Base-by-base conservation (phyloP, 176 grass and related monocot species). In the Puya raimondii region DNA sequence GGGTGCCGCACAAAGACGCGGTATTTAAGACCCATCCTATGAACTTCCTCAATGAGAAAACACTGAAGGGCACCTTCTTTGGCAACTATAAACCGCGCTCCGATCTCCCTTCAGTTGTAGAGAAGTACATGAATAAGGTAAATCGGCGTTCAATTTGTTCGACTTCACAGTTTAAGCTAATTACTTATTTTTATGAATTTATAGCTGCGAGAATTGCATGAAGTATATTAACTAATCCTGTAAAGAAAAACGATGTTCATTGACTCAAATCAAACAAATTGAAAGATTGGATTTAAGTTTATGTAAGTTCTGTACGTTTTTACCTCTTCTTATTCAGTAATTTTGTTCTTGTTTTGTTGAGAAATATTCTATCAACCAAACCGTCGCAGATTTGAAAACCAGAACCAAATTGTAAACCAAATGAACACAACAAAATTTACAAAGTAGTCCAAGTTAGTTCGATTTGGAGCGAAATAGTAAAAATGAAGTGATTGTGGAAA, bases 21-120 rank as follows among this genome's bases (percentile, higher is more conserved):
- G 77, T 71, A 63, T 96, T 96, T 85, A 91, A 91, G 80, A 96
- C 91, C 3, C 67, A 76, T 25, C 91, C 88, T 0, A 70, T 91
- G 77, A 85, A 96, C 67, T 91, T 96, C 68, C 82, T 96, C 1
- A 84, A 29, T 0, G 91, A 96, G 79, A 96, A 25, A 78, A 96
- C 91, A 1, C 88, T 96, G 5, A 96, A 96, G 64, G 91, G 91
- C 1, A 96, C 91, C 51, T 96, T 96, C 80, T 96, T 83, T n/a
- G 91, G 91, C 4, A 85, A 96, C 80, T 96, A 96, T 69, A 96
- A 91, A 26, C 82, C 87, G 0, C 85, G 82, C 20, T 81, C 87
- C 0, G 91, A 91, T 70, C 58, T 96, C 22, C 91, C 91, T 23
- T 70, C 83, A 4, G 82, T 96, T 51, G 91, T 96, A 7, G 91